These are phyloP conservation scores for Cutaneotrichosporon sp. DNA, from an alignment of 1,284 basidiomycete species.

Conservation along the genomic window DNA sequence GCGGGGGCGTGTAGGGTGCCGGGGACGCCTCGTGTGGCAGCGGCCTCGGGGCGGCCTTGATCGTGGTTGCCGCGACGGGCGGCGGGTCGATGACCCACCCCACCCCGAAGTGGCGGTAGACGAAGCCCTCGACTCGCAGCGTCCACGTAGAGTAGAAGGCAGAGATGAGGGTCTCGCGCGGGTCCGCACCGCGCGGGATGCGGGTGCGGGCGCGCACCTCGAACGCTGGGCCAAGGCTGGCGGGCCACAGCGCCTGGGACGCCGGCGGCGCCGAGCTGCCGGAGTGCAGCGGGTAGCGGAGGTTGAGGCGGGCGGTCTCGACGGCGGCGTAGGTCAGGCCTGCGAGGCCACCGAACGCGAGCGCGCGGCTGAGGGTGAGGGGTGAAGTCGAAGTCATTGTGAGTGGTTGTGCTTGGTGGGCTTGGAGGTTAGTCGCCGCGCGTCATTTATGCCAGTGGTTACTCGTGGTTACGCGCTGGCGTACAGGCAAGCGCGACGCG, in stretches of 20 bases:
- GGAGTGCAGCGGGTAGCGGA: background rate
- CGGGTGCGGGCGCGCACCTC: background rate
- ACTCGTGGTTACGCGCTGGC: too few relatives aligned
- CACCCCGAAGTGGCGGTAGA: background rate
- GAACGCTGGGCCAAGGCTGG: background rate
- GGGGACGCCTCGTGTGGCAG: background rate
- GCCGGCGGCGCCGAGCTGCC: background rate
- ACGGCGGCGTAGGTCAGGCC: background rate
- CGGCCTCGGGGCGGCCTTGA: too few relatives aligned
- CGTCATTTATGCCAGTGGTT: background rate
- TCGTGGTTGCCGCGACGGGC: background rate
- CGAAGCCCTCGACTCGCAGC: constrained; percentile 9
- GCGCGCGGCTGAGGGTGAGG: background rate
- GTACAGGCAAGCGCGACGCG: too few relatives aligned
- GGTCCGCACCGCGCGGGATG: background rate
- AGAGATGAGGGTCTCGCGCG: constrained; percentile 6
- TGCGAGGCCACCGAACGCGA: background rate
- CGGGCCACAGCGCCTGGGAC: background rate
- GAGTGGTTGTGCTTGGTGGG: background rate
- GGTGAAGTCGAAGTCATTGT: background rate
- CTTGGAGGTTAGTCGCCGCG: background rate
- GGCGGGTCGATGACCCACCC: background rate
- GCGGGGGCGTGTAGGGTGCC: background rate
- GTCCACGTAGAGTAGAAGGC: constrained; percentile 18
- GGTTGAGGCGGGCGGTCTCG: background rate